Percentiles rank a stretch among this genome's conserved stretches.
Evolutionary conservation across 2,329 filamentous ascomycete species (phyloP).

Genomic region (Zarea fungicola): DNA sequence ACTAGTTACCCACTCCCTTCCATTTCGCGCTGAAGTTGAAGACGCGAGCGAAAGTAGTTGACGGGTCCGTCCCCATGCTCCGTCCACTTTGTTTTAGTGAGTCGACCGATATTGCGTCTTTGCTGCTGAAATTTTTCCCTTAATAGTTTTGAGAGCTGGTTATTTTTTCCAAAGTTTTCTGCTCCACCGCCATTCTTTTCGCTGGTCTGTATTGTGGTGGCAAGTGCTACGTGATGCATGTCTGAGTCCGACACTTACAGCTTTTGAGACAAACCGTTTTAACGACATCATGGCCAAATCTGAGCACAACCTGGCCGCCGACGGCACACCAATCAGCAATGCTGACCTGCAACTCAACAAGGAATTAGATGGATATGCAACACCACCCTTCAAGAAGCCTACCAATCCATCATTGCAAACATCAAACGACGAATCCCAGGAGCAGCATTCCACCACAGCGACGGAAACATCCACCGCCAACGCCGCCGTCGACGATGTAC

Average conservation of each 20-base stretch:
- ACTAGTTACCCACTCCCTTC: too few species aligned
- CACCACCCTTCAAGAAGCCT: neutral
- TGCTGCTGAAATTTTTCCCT: too few species aligned
- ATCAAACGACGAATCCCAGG: neutral
- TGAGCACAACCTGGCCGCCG: neutral
- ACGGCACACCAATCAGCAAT: constrained; percentile 8
- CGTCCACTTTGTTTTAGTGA: too few species aligned
- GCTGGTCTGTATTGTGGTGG: neutral
- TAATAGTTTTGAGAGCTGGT: neutral
- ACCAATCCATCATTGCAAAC: neutral
- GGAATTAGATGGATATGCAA: neutral
- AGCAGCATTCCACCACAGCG: neutral
- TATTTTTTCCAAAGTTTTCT: neutral
- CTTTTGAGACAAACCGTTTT: neutral
- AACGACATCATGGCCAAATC: constrained; percentile 1
- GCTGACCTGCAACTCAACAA: neutral
- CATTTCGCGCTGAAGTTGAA: too few species aligned
- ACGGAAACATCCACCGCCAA: neutral
- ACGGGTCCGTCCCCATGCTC: too few species aligned
- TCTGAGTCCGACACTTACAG: neutral
- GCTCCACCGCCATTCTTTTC: neutral
- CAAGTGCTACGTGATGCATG: neutral
- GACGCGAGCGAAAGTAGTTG: too few species aligned
- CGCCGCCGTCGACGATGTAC: neutral
- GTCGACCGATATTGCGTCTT: too few species aligned